Percentiles rank a stretch among this genome's conserved stretches.
phyloP scores from a whole-genome alignment of 495 filamentous ascomycete genomes.

The Sordaria brevicollis region DNA sequence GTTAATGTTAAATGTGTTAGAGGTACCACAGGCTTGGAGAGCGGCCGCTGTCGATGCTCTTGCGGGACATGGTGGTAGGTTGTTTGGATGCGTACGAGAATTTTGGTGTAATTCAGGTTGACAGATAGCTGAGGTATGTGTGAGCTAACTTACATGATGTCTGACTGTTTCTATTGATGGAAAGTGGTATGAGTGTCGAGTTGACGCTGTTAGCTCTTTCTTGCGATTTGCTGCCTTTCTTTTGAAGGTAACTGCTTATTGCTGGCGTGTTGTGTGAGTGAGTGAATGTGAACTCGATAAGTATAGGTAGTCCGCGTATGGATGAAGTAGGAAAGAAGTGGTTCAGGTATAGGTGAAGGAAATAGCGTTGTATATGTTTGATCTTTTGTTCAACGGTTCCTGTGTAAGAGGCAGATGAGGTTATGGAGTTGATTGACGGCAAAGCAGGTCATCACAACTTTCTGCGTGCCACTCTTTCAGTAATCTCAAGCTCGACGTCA shows the following conservation, averaged over 20 bases:
- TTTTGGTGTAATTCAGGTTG: not conserved
- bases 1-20: too few species aligned
- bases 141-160: constrained; percentile 1
- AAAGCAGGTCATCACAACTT: not conserved
- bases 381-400: not conserved
- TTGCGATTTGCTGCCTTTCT: not conserved
- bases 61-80: constrained; percentile 16
- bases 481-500: not conserved
- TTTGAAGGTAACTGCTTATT: not conserved
- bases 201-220: not conserved
- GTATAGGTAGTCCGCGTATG: not conserved
- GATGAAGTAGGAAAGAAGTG: not conserved
- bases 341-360: not conserved
- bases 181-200: not conserved
- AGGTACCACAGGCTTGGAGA: constrained; percentile 17
- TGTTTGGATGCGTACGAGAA: not conserved
- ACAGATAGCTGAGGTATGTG: not conserved
- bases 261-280: not conserved
- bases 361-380: not conserved
- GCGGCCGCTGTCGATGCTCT: constrained; percentile 13
- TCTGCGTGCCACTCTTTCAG: not conserved
- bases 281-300: not conserved
- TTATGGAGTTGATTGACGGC: not conserved
- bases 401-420: not conserved
- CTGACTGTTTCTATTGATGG: not conserved